Evolutionary conservation across 306 rosid genomes (phyloP).

Genomic region (Ceratonia siliqua): DNA sequence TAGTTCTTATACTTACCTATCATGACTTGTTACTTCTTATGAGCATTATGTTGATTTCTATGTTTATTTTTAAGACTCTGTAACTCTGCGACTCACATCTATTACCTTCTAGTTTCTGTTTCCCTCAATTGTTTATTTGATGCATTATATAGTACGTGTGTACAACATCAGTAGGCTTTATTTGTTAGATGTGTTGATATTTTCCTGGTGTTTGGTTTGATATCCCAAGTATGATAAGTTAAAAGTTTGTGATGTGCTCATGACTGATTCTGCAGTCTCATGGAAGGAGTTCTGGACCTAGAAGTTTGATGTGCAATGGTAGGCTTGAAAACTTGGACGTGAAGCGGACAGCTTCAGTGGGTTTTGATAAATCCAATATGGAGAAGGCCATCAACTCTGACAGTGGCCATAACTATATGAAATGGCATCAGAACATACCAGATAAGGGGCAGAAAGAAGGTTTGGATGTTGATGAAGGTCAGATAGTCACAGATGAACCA

Average conservation of each 20-base stretch:
- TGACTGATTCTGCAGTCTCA: conserved; percentile 59
- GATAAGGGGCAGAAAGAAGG: conserved; percentile 40
- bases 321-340: conserved; percentile 41
- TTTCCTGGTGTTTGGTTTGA: conserved; percentile 20
- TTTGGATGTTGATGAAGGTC: conserved; percentile 58
- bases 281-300: conserved; percentile 40
- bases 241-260: conserved; percentile 36
- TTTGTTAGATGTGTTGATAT: conserved; percentile 28
- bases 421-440: conserved; percentile 36
- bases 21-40: conserved; percentile 16
- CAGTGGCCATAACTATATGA: conserved; percentile 28
- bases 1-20: neutral
- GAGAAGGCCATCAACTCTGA: conserved; percentile 24
- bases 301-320: conserved; percentile 37
- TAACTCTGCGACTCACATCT: neutral
- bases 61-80: neutral
- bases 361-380: conserved; percentile 33
- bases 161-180: neutral
- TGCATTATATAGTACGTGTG: conserved; percentile 19
- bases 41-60: conserved; percentile 13
- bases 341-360: conserved; percentile 35
- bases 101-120: neutral
- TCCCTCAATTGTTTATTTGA: conserved; percentile 1
- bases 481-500: conserved; percentile 53
- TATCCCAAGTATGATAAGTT: conserved; percentile 1